A percentile compares a stretch with the other conserved stretches of the same genome.
Conservation (phyloP, 2,329 filamentous ascomycete genomes). For the Aspergillus tamarii region DNA sequence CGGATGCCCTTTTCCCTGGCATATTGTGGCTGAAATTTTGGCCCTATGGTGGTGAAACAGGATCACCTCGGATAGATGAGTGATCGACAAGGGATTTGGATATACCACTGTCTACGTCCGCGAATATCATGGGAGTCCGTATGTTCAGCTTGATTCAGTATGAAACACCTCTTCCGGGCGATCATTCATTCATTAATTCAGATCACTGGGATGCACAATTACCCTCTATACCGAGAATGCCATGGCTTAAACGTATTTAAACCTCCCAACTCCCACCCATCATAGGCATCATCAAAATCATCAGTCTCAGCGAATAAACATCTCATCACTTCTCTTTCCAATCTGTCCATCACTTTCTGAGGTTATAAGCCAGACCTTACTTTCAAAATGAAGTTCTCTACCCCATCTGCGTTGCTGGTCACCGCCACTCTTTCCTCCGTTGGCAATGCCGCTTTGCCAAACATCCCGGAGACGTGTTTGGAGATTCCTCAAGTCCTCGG, state of each 20-base stretch:
- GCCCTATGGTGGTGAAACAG: not conserved
- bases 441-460: constrained; percentile 25
- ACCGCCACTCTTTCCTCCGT: not conserved
- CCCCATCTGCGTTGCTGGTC: not conserved
- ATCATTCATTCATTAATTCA: not conserved
- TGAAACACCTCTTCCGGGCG: not conserved
- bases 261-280: not conserved
- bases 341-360: not conserved
- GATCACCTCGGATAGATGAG: not conserved
- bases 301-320: not conserved
- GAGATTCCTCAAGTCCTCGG: constrained; percentile 15
- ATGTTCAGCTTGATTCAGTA: not conserved
- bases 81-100: not conserved
- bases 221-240: not conserved
- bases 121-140: not conserved
- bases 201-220: not conserved
- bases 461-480: constrained; percentile 11
- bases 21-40: not conserved
- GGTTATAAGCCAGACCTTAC: not conserved
- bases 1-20: not conserved
- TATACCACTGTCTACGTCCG: not conserved
- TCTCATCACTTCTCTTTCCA: not conserved
- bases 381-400: not conserved
- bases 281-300: not conserved
- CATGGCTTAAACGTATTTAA: not conserved